These are phyloP conservation scores for Thuidium tamariscinum DNA, from an alignment of 225 moss, liverwort and hornwort genomes.

Conservation along the genomic window DNA sequence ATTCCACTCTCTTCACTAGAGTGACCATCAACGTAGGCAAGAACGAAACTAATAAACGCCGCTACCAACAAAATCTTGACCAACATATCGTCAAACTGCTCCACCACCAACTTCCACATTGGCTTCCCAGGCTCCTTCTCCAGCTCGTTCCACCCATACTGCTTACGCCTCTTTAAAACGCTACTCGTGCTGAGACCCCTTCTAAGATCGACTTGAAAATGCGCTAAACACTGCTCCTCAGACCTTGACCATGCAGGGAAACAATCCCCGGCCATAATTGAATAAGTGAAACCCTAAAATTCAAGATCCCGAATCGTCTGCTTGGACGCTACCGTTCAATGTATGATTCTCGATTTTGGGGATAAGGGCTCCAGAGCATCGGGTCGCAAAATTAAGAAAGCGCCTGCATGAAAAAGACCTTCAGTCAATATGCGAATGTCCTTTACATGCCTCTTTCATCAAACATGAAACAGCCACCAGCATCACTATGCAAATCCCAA, in stretches of 20 bases:
- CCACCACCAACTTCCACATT: constrained; percentile 92
- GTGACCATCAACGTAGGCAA: constrained; percentile 73
- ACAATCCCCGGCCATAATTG: constrained; percentile 40
- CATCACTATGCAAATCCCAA: neutral
- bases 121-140: constrained; percentile 82
- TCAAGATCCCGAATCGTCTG: neutral
- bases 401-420: constrained; percentile 4
- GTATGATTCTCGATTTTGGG: neutral
- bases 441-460: neutral
- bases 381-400: neutral
- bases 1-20: constrained; percentile 33
- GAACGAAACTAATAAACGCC: constrained; percentile 66
- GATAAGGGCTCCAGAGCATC: neutral
- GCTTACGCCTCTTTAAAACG: constrained; percentile 43
- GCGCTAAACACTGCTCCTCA: constrained; percentile 42
- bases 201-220: constrained; percentile 62
- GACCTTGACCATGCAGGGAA: constrained; percentile 76
- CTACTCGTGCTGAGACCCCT: constrained; percentile 42
- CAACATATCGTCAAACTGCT: constrained; percentile 95
- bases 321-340: neutral
- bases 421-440: neutral
- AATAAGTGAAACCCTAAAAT: neutral
- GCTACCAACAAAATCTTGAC: constrained; percentile 77
- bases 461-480: neutral
- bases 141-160: constrained; percentile 82